Percentiles rank a stretch among this genome's conserved stretches.
These are phyloP conservation scores for Aspergillus oerlinghausenensis DNA, from an alignment of 2,329 filamentous ascomycete species.

Conservation along the genomic window DNA sequence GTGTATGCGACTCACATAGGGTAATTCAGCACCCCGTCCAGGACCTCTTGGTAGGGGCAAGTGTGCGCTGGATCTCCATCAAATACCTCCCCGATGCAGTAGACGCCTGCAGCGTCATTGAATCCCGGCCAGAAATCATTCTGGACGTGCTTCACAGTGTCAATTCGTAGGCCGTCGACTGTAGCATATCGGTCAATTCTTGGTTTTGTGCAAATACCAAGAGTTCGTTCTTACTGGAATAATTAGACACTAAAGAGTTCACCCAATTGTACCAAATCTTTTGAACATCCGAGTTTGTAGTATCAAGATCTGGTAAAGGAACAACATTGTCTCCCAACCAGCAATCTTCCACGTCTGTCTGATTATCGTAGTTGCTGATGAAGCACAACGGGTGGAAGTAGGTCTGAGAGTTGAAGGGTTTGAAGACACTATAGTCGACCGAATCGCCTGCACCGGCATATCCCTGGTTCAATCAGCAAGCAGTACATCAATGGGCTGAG, in stretches of 20 bases:
- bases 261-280: constrained; percentile 58
- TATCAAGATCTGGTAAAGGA: constrained; percentile 60
- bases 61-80: constrained; percentile 38
- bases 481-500: not conserved
- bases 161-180: constrained; percentile 51
- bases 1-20: constrained; percentile 25
- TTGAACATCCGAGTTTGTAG: constrained; percentile 47
- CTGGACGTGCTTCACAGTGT: constrained; percentile 49
- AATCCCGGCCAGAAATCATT: constrained; percentile 43
- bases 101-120: constrained; percentile 41
- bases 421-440: constrained; percentile 51
- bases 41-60: constrained; percentile 42
- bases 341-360: constrained; percentile 45
- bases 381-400: constrained; percentile 60
- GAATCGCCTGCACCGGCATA: constrained; percentile 44
- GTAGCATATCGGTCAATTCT: not conserved
- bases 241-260: constrained; percentile 52
- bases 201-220: not conserved
- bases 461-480: constrained; percentile 23
- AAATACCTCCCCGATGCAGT: constrained; percentile 47
- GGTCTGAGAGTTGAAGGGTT: constrained; percentile 51
- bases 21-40: constrained; percentile 49
- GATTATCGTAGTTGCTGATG: constrained; percentile 50
- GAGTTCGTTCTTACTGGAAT: constrained; percentile 48
- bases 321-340: constrained; percentile 53